Evolutionary conservation across 2,329 filamentous ascomycete species (phyloP), one percentile per base, ranked within the genome.

Genomic region (Ascochyta fabae): DNA sequence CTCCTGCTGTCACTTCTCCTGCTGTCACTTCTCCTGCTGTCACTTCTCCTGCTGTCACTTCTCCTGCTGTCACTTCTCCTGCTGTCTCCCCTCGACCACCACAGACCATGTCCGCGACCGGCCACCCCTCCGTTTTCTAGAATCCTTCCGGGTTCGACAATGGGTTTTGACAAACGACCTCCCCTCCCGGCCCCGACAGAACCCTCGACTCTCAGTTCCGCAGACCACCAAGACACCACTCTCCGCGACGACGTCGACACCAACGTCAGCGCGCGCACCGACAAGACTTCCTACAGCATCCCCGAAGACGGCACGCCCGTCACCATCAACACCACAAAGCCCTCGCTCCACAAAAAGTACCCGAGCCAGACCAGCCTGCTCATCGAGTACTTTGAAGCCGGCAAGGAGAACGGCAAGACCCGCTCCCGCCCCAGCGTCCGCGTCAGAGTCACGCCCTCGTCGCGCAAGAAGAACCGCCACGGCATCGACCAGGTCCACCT

Each of bases 321-420:
- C 70, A 98, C 92, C 58, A 96, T 99, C 75, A 88, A 89, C 72
- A 96, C 94, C 40, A 86, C 71, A 82, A 72, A 71, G 56, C 90
- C 76, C 84, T 86, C 78, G 67, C 58, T 83, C 78, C 62, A 75
- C 75, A 78, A 84, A 54, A 81, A 81, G 77, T 82, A 76, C 73
- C 76, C 79, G 70, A 96, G 91, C 41, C 92, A 96, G 79, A 96
- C 93, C 34, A 96, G 91, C 53, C 83, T 97, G 64, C 82, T 97
- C 68, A 97, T 97, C 69, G 93, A 97, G 78, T 96, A 96, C 77
- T 97, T 96, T 70, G 93, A 96, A 78, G 90, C 87, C 64, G 86
- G 88, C 60, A 93, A 91, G 75, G 79, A 84, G 53, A 82, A 81
- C 66, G 81, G 77, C 69, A 82, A 78, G 69, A 79, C 81, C 31